A percentile compares a stretch with the other conserved stretches of the same genome.
These are phyloP conservation scores for Conringia planisiliqua DNA, from an alignment of 345 rosid genomes.

Conservation along the genomic window DNA sequence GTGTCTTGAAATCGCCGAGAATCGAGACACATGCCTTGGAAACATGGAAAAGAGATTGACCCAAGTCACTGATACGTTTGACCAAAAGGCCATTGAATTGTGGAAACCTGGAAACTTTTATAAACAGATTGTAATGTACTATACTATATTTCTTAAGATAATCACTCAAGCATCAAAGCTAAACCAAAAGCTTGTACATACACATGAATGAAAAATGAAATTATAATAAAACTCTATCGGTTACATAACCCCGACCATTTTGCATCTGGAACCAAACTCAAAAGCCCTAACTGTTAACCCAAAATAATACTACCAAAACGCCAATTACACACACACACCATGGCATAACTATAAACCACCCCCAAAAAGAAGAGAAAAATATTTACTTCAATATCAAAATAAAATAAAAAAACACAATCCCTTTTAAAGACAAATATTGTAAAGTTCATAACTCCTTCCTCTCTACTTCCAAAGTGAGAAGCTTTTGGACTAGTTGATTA, in stretches of 20 bases:
- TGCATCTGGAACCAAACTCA: slow-evolving; percentile 20
- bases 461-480: slow-evolving; percentile 35
- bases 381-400: slow-evolving; percentile 20
- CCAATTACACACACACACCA: slow-evolving; percentile 30
- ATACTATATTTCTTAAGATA: not conserved
- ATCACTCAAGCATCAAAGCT: not conserved
- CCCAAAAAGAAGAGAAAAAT: not conserved
- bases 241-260: slow-evolving; percentile 17
- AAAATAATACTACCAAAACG: slow-evolving; percentile 30
- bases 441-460: slow-evolving; percentile 19
- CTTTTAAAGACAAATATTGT: not conserved
- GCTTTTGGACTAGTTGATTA: slow-evolving; percentile 34
- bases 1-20: slow-evolving; percentile 28
- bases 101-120: not conserved
- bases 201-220: not conserved
- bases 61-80: slow-evolving; percentile 15
- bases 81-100: slow-evolving; percentile 8
- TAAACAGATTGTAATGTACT: not conserved
- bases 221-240: slow-evolving; percentile 15
- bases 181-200: not conserved
- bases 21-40: slow-evolving; percentile 20
- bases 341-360: slow-evolving; percentile 17
- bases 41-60: slow-evolving; percentile 26
- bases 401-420: not conserved
- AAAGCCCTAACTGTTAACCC: slow-evolving; percentile 1